Conservation (phyloP, 371 early-diverging fungal species). For the Mucor mucedo region DNA sequence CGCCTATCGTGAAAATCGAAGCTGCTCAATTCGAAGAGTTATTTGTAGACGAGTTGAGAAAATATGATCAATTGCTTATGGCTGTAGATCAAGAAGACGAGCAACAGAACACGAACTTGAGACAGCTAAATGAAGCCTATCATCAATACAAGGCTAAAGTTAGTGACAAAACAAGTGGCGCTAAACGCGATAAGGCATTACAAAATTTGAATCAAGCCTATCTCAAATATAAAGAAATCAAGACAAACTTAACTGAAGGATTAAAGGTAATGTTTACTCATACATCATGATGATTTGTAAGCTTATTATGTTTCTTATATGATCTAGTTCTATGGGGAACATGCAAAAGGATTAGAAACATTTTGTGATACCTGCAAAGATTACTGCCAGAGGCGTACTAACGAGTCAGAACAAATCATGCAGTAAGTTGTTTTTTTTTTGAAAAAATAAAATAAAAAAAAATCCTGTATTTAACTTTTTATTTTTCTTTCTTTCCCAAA, state of each 20-base stretch:
- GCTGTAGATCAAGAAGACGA: conserved; percentile 61
- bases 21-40: conserved; percentile 82
- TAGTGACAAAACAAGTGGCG: conserved; percentile 53
- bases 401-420: conserved; percentile 58
- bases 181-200: conserved; percentile 69
- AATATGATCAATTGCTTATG: conserved; percentile 71
- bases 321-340: conserved; percentile 70
- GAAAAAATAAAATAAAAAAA: background rate
- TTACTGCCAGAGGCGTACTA: conserved; percentile 67
- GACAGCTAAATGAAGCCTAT: conserved; percentile 65
- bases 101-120: conserved; percentile 64
- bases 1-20: conserved; percentile 74
- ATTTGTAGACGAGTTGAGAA: conserved; percentile 70
- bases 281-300: background rate
- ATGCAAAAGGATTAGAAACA: conserved; percentile 62
- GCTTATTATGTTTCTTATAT: background rate
- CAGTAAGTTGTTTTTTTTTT: conserved; percentile 9
- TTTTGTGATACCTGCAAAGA: conserved; percentile 69
- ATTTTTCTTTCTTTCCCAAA: background rate
- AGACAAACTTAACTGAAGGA: conserved; percentile 72
- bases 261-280: conserved; percentile 38
- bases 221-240: conserved; percentile 68
- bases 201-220: conserved; percentile 73
- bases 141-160: conserved; percentile 63
- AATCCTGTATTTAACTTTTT: background rate